Evolutionary conservation across 495 filamentous ascomycete species (phyloP).

Genomic region (Penicillium tannophilum): DNA sequence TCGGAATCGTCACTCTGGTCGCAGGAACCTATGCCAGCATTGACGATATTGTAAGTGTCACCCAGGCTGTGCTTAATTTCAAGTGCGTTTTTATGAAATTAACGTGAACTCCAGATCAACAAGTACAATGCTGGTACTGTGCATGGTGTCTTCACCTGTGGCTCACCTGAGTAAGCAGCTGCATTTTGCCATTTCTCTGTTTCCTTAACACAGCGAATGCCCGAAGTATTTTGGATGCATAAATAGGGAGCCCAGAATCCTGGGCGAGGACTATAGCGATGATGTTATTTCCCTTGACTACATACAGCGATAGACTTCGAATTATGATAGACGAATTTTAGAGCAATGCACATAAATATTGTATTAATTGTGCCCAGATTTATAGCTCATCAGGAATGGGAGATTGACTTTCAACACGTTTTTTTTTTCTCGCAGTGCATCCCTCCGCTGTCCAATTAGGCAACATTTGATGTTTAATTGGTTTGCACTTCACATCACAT

Average conservation of each 20-base stretch:
- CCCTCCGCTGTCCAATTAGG: no score
- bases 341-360: no score
- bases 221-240: neutral
- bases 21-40: slow-evolving; percentile 55
- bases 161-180: slow-evolving; percentile 15
- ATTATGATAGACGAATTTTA: neutral
- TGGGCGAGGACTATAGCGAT: neutral
- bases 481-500: no score
- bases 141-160: slow-evolving; percentile 47
- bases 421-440: no score
- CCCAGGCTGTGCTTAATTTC: neutral
- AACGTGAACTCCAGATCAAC: slow-evolving; percentile 28
- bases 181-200: neutral
- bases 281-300: neutral
- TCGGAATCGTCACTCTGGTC: slow-evolving; percentile 48
- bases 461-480: no score
- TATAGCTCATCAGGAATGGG: no score
- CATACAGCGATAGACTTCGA: neutral
- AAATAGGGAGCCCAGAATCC: neutral
- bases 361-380: no score
- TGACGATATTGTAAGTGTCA: slow-evolving; percentile 53
- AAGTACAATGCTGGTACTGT: slow-evolving; percentile 42
- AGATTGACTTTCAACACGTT: no score
- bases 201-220: neutral
- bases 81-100: neutral